These are phyloP conservation scores for Globisporangium camurandrum DNA, from an alignment of 352 stramenopile genomes.

Conservation along the genomic window DNA sequence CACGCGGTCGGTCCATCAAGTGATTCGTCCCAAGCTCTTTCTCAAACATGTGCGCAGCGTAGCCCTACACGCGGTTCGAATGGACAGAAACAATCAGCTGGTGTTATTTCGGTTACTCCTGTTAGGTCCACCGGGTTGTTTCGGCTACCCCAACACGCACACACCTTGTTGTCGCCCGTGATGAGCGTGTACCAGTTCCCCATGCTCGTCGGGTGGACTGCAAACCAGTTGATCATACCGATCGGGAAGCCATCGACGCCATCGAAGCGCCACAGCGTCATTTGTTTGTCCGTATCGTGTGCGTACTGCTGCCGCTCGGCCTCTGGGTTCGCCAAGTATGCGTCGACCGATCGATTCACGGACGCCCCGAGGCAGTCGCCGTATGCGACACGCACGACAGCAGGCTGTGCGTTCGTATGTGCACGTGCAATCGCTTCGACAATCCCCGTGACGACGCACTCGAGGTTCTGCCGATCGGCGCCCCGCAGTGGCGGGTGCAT, in stretches of 20 bases:
- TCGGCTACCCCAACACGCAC: not conserved
- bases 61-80: slow-evolving; percentile 28
- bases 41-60: slow-evolving; percentile 87
- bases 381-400: slow-evolving; percentile 47
- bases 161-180: slow-evolving; percentile 89
- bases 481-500: slow-evolving; percentile 70
- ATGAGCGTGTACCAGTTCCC: slow-evolving; percentile 92
- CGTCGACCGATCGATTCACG: slow-evolving; percentile 87
- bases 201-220: slow-evolving; percentile 91
- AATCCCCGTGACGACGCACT: slow-evolving; percentile 87
- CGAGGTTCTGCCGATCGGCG: slow-evolving; percentile 79
- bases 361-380: slow-evolving; percentile 68
- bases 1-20: slow-evolving; percentile 67
- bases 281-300: slow-evolving; percentile 89
- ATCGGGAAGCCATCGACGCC: slow-evolving; percentile 73
- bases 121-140: not conserved
- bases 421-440: slow-evolving; percentile 75
- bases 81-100: not conserved
- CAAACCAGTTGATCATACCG: slow-evolving; percentile 92
- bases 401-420: slow-evolving; percentile 64
- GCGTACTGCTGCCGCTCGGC: slow-evolving; percentile 72
- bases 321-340: slow-evolving; percentile 85
- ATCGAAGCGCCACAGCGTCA: slow-evolving; percentile 87
- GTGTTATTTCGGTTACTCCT: not conserved
- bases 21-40: slow-evolving; percentile 71